A percentile compares a stretch with the other conserved stretches of the same genome.
These are phyloP conservation scores for Aphanomyces cochlioides DNA, from an alignment of 352 stramenopile species.

Conservation along the genomic window DNA sequence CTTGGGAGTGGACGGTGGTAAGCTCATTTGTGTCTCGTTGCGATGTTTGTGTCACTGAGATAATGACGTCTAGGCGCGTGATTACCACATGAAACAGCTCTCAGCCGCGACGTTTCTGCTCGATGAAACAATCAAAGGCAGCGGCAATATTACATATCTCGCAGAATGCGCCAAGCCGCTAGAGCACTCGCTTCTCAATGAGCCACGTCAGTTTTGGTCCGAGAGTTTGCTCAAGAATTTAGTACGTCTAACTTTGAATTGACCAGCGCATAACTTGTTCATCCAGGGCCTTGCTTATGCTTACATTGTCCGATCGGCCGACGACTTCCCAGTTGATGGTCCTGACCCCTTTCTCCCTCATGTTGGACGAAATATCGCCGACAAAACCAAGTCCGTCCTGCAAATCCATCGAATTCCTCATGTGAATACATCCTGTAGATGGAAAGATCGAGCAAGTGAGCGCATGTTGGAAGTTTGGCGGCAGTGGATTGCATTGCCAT, in stretches of 20 bases:
- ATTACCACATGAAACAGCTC: slow-evolving; percentile 71
- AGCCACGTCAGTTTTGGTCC: slow-evolving; percentile 60
- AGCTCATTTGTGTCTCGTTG: slow-evolving; percentile 27
- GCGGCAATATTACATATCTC: slow-evolving; percentile 61
- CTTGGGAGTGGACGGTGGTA: slow-evolving; percentile 92
- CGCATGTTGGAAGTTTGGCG: slow-evolving; percentile 72
- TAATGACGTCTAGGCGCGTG: slow-evolving; percentile 45
- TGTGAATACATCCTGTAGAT: slow-evolving; percentile 33
- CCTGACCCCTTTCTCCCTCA: slow-evolving; percentile 54
- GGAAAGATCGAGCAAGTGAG: slow-evolving; percentile 59
- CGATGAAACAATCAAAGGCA: slow-evolving; percentile 73
- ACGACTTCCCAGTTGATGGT: slow-evolving; percentile 38
- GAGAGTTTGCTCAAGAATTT: slow-evolving; percentile 89
- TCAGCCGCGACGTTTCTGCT: slow-evolving; percentile 86
- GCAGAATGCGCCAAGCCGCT: slow-evolving; percentile 68
- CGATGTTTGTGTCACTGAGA: no score
- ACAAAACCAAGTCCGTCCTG: slow-evolving; percentile 40
- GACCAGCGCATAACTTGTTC: not conserved
- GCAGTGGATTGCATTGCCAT: slow-evolving; percentile 50
- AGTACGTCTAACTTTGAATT: not conserved
- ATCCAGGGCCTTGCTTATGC: slow-evolving; percentile 83
- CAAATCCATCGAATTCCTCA: no score
- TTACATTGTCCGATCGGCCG: slow-evolving; percentile 86
- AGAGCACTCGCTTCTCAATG: slow-evolving; percentile 61
- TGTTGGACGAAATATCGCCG: slow-evolving; percentile 37